Base-by-base conservation (phyloP, 192 early-diverging fungal species). In the Entophlyctis helioformis region DNA sequence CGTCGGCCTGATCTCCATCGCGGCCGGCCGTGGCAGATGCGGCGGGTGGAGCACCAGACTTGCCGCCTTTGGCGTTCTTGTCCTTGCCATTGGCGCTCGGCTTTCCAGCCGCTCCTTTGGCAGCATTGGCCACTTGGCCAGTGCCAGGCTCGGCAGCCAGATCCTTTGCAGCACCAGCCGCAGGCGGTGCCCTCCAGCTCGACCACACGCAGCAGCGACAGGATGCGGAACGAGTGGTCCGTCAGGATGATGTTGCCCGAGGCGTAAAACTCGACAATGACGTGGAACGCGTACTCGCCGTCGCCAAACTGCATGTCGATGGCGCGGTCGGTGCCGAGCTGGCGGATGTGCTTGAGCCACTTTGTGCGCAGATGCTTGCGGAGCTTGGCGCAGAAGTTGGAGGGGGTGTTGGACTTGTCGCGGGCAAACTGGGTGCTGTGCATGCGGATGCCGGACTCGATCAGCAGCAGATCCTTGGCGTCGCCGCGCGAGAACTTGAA, bases 211-310 rank as follows among this genome's bases (percentile, higher is more conserved):
- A 95, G 54, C 29, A 96, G 62, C 1, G 88, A 64, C 42, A 98
- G 46, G 27, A 94, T 97, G 15, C 59, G 66, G 54, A 85, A 91
- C 40, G 86, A 76, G 29, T 81, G 67, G 70, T 94, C 86, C 6
- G 93, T 94, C 51, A 98, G 63, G 42, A 98, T 91, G 37, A 98
- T 75, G 72, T 98, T 98, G 1, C 95, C 95, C n/a, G 54, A 56
- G 4, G 67, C 59, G 44, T 68, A 76, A 18, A 76, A 69, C 42
- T 76, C 74, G 36, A 74, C 39, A 29, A 76, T 62, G 1, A 76
- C 21, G 41, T 78, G 75, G 40, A 49, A 67, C 0, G 64, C 62
- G 45, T 31, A 45, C 35, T 72, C 69, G 26, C 59, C 55, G 36
- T 82, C 81, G 8, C 74, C 91, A 79, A 98, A 98, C 47, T 85